phyloP scores from a whole-genome alignment of 768 basidiomycete genomes.

The Xerocomellus chrysenteron region DNA sequence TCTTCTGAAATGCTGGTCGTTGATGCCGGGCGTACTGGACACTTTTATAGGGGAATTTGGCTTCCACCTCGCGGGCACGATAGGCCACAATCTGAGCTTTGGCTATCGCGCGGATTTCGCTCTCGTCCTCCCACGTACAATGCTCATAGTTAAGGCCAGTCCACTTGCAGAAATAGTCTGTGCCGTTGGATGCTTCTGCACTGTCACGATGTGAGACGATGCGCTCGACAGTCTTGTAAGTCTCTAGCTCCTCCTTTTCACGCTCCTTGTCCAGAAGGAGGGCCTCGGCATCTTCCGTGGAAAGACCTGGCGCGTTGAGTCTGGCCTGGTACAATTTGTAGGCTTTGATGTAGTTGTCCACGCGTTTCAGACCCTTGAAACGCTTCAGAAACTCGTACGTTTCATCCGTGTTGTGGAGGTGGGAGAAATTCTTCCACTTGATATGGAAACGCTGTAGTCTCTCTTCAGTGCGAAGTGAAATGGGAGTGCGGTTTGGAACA shows the following conservation, averaged over 20 bases:
- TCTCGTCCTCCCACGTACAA: conserved; percentile 90
- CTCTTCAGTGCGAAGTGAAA: conserved; percentile 4
- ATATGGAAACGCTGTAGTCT: conserved; percentile 86
- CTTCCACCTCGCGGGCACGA: conserved; percentile 70
- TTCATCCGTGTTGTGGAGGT: conserved; percentile 99
- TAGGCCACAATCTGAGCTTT: conserved; percentile 79
- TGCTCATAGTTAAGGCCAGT: conserved; percentile 88
- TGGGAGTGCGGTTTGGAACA: conserved; percentile 15
- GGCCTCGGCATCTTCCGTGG: conserved; percentile 86
- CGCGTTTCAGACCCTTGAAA: conserved; percentile 93
- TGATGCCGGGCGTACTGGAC: conserved; percentile 57
- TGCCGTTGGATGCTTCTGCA: conserved; percentile 43
- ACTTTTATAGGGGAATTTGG: conserved; percentile 86
- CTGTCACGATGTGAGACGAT: conserved; percentile 77
- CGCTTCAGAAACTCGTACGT: conserved; percentile 94
- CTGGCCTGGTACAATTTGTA: conserved; percentile 74
- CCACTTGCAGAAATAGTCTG: conserved; percentile 98
- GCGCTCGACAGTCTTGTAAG: conserved; percentile 88
- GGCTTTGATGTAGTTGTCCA: conserved; percentile 98
- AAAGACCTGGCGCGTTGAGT: conserved; percentile 61
- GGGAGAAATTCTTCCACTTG: conserved; percentile 99
- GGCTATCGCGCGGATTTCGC: conserved; percentile 77
- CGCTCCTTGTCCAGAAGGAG: conserved; percentile 89
- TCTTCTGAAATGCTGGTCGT: conserved; percentile 80
- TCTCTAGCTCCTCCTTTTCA: conserved; percentile 87